Evolutionary conservation across 805 yeast species (phyloP).

Genomic region (Vanderwaltozyma verrucispora): DNA sequence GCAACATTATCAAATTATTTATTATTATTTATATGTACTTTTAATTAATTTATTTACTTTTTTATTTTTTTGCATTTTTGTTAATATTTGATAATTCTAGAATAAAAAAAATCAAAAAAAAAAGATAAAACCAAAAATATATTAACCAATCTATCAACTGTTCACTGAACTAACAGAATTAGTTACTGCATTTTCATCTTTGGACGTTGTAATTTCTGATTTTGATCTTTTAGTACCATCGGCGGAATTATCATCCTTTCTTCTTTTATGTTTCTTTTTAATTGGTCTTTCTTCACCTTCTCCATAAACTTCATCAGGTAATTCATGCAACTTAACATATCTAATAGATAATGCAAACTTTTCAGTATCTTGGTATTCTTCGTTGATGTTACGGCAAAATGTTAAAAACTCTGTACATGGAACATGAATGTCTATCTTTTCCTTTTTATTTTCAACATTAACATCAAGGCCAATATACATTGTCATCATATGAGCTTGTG

Average conservation of each 20-base stretch:
- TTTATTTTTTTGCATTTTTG: too few species aligned
- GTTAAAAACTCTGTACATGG: conserved; percentile 87
- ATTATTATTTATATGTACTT: too few species aligned
- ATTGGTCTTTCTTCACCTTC: conserved; percentile 73
- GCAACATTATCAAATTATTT: too few species aligned
- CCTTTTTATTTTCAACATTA: conserved; percentile 38
- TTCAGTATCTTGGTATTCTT: conserved; percentile 50
- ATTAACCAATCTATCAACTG: background rate
- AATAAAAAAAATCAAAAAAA: too few species aligned
- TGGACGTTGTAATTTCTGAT: conserved; percentile 5
- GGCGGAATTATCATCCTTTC: conserved; percentile 26
- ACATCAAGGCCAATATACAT: conserved; percentile 69
- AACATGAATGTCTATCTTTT: conserved; percentile 70
- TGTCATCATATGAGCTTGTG: conserved; percentile 53
- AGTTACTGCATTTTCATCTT: background rate
- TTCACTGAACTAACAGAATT: background rate
- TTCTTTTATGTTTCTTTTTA: conserved; percentile 46
- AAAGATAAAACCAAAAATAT: too few species aligned
- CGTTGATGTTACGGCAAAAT: conserved; percentile 63
- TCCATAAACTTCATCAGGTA: conserved; percentile 75
- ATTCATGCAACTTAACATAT: conserved; percentile 65
- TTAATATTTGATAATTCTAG: too few species aligned
- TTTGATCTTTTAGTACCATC: conserved; percentile 27
- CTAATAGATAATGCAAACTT: conserved; percentile 49
- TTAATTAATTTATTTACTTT: too few species aligned